Percentiles rank a stretch among this genome's conserved stretches.
Conservation (phyloP, 2,329 filamentous ascomycete species). For the Phialemonium atrogriseum region DNA sequence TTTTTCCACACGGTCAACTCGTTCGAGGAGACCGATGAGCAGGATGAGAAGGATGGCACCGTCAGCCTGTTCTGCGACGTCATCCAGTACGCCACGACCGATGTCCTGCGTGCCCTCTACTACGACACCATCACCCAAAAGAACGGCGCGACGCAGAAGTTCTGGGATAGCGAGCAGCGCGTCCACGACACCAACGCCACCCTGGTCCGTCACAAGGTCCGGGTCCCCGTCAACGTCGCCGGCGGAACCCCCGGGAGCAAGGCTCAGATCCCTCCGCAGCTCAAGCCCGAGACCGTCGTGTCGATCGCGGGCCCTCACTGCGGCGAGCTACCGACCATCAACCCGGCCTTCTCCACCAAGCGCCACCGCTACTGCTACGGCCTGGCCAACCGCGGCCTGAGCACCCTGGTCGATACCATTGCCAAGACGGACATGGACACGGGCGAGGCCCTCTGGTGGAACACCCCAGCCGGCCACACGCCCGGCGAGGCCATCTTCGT, state of each 20-base stretch:
- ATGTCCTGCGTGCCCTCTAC: slow-evolving; percentile 60
- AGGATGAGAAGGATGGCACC: slow-evolving; percentile 9
- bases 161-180: slow-evolving; percentile 31
- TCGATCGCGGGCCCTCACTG: slow-evolving; percentile 43
- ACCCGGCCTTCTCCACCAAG: slow-evolving; percentile 43
- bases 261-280: slow-evolving; percentile 1
- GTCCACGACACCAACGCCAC: slow-evolving; percentile 25
- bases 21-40: slow-evolving; percentile 50
- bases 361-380: slow-evolving; percentile 55
- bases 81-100: slow-evolving; percentile 52
- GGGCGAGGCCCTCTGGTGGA: slow-evolving; percentile 46
- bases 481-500: slow-evolving; percentile 66
- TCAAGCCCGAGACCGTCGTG: slow-evolving; percentile 23
- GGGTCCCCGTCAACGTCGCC: slow-evolving; percentile 17
- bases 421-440: slow-evolving; percentile 57
- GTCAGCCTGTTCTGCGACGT: slow-evolving; percentile 58
- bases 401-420: slow-evolving; percentile 53
- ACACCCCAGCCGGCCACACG: slow-evolving; percentile 47
- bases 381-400: slow-evolving; percentile 45
- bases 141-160: slow-evolving; percentile 33
- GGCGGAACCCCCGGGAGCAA: slow-evolving; percentile 1
- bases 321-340: slow-evolving; percentile 60
- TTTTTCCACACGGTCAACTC: slow-evolving; percentile 76
- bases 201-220: slow-evolving; percentile 36
- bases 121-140: slow-evolving; percentile 57